phyloP scores from a whole-genome alignment of 495 filamentous ascomycete species.

The Hyaloscypha bicolor region DNA sequence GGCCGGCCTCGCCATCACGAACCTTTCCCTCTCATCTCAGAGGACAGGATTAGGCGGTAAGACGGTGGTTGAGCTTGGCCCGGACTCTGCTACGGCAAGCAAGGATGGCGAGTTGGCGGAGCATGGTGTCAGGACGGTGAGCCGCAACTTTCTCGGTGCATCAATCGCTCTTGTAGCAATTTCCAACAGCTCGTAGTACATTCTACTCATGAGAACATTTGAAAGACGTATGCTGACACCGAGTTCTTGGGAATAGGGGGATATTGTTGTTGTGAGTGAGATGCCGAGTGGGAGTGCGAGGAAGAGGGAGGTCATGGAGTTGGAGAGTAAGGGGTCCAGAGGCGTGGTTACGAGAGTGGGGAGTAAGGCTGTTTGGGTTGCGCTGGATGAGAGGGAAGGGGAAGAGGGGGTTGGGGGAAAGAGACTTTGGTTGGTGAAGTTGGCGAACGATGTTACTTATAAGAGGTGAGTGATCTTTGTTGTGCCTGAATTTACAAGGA shows the following conservation, averaged over 20 bases:
- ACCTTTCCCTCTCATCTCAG: constrained; percentile 72
- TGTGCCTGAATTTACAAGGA: too few species aligned
- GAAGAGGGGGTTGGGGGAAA: constrained; percentile 64
- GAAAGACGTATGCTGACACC: too few species aligned
- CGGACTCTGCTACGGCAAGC: constrained; percentile 64
- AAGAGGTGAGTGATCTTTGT: constrained; percentile 55
- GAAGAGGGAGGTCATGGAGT: constrained; percentile 69
- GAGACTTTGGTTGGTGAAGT: constrained; percentile 72
- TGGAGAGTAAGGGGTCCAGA: constrained; percentile 65
- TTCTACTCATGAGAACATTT: too few species aligned
- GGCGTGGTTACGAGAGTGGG: constrained; percentile 80
- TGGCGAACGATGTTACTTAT: constrained; percentile 94
- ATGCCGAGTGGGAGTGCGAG: constrained; percentile 69
- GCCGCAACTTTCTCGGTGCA: too few species aligned
- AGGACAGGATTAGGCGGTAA: constrained; percentile 92
- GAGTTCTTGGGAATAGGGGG: constrained; percentile 48
- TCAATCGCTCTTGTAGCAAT: too few species aligned
- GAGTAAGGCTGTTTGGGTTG: constrained; percentile 68
- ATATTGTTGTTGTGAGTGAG: constrained; percentile 82
- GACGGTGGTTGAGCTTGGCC: constrained; percentile 77
- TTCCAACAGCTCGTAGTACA: too few species aligned
- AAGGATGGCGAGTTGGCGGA: constrained; percentile 60
- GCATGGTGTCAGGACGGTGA: constrained; percentile 72
- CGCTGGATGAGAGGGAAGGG: constrained; percentile 56
- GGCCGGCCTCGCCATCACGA: constrained; percentile 85